These are phyloP conservation scores for Hortiboletus flavorubellus DNA, from an alignment of 768 basidiomycete genomes.

Conservation along the genomic window DNA sequence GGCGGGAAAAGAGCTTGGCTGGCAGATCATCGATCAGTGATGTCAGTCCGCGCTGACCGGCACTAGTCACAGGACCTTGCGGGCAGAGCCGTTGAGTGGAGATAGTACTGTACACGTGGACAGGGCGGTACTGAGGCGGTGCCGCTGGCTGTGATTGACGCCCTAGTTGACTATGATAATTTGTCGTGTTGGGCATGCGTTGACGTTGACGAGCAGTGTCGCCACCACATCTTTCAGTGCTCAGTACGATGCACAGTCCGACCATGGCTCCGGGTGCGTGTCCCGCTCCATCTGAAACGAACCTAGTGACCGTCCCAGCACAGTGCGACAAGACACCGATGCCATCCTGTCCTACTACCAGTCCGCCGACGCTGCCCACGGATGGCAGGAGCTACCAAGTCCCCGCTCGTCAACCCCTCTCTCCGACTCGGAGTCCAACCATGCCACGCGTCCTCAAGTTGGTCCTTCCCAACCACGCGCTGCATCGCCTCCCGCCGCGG, in stretches of 20 bases:
- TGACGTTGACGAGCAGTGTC: constrained; percentile 9
- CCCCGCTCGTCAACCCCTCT: constrained; percentile 24
- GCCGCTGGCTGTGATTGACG: constrained; percentile 20
- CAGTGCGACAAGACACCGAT: constrained; percentile 36
- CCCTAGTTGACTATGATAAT: neutral
- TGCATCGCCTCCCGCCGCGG: constrained; percentile 29
- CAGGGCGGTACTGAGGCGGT: constrained; percentile 23
- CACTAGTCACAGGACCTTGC: constrained; percentile 3
- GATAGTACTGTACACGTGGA: neutral
- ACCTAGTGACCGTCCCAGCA: neutral
- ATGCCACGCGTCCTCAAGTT: constrained; percentile 16
- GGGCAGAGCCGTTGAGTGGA: neutral
- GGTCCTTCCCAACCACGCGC: constrained; percentile 9
- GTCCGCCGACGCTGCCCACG: constrained; percentile 34
- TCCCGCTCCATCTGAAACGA: neutral
- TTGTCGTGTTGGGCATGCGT: neutral
- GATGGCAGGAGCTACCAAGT: constrained; percentile 17
- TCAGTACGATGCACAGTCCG: constrained; percentile 15
- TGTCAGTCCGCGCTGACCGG: constrained; percentile 13
- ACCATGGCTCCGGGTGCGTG: constrained; percentile 15
- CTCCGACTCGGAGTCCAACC: constrained; percentile 47
- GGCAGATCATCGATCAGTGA: constrained; percentile 59
- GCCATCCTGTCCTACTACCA: constrained; percentile 53
- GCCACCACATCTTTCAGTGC: neutral
- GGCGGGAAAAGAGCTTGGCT: constrained; percentile 76